Percentiles rank a stretch among this genome's conserved stretches.
phyloP scores from a whole-genome alignment of 768 basidiomycete genomes.

The Boletus subparvulus region DNA sequence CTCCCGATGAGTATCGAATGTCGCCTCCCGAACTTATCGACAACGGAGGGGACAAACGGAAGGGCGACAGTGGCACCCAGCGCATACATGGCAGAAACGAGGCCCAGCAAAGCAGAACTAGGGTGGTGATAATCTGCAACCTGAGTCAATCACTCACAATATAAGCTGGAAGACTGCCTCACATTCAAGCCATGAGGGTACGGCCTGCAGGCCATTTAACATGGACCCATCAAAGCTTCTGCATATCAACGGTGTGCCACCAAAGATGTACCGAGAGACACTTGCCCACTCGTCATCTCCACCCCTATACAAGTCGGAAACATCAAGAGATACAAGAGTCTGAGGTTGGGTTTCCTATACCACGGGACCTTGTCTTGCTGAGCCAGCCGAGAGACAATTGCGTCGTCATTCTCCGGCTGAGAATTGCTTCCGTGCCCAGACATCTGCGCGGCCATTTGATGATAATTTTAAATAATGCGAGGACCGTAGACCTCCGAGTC shows the following conservation, averaged over 20 bases:
- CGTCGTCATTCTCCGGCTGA: background rate
- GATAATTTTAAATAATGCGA: background rate
- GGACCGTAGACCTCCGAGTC: background rate
- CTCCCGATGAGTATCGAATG: slow-evolving; percentile 9
- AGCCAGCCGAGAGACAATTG: slow-evolving; percentile 12
- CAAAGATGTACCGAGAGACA: background rate
- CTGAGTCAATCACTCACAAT: background rate
- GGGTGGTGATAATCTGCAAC: slow-evolving; percentile 51
- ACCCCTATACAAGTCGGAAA: slow-evolving; percentile 37
- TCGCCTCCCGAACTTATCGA: slow-evolving; percentile 10
- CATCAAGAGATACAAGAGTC: slow-evolving; percentile 53
- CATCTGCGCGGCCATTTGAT: background rate
- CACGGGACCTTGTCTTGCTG: slow-evolving; percentile 51
- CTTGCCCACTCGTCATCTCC: slow-evolving; percentile 12
- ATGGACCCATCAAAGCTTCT: slow-evolving; percentile 17
- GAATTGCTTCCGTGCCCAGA: background rate
- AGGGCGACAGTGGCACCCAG: slow-evolving; percentile 54
- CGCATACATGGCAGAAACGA: slow-evolving; percentile 59
- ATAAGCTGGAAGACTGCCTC: slow-evolving; percentile 6
- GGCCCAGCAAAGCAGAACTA: slow-evolving; percentile 52
- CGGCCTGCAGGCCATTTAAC: background rate
- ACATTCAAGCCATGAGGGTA: slow-evolving; percentile 39
- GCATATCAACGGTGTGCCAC: background rate
- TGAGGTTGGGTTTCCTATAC: slow-evolving; percentile 60
- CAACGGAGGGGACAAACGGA: slow-evolving; percentile 33